Base-by-base conservation (phyloP, 78 protist genomes). In the Anaeramoeba flamelloides region DNA sequence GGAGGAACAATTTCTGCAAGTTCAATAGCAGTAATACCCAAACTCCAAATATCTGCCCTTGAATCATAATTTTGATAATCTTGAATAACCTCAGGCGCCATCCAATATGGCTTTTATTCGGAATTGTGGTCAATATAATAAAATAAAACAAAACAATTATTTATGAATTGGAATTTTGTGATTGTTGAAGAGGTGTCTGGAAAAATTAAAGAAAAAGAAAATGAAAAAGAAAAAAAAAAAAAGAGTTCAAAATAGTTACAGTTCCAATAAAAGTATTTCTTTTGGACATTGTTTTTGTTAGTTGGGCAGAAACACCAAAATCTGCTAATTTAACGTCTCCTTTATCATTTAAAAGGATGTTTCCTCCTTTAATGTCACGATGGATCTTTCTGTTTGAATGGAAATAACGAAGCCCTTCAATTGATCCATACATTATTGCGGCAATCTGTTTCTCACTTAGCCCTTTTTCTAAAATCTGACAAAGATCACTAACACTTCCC, bases 231-330 rank as follows among this genome's bases (percentile, higher is more conserved):
- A n/a, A n/a, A n/a, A n/a, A n/a, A n/a, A n/a, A n/a, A n/a, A n/a
- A n/a, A n/a, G n/a, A n/a, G n/a, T n/a, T n/a, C n/a, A 53, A 53
- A 53, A 53, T 26, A 53, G 8, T 26, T 53, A 53, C 69, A 26
- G 69, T 26, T 4, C 81, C 81, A 22, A 79, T 64, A 31, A 79
- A 4, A 40, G 81, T 32, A n/a, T 40, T 79, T n/a, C 81, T 40
- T n/a, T 79, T 79, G 26, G 40, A 31, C 41, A 79, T 22, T 4
- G 33, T 79, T 8, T 40, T 3, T 30, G 77, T 36, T 34, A 80
- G 74, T 37, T 80, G 77, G 26, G 78, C 82, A 4, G 69, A 12
- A 38, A 80, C 82, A 3, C 82, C 82, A 12, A 80, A 80, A 37
- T 80, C 82, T 17, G 82, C 75, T 78, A 53, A 26, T n/a, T 53